Evolutionary conservation across 2,329 filamentous ascomycete species (phyloP).

Genomic region (Colletotrichum gloeosporioides): DNA sequence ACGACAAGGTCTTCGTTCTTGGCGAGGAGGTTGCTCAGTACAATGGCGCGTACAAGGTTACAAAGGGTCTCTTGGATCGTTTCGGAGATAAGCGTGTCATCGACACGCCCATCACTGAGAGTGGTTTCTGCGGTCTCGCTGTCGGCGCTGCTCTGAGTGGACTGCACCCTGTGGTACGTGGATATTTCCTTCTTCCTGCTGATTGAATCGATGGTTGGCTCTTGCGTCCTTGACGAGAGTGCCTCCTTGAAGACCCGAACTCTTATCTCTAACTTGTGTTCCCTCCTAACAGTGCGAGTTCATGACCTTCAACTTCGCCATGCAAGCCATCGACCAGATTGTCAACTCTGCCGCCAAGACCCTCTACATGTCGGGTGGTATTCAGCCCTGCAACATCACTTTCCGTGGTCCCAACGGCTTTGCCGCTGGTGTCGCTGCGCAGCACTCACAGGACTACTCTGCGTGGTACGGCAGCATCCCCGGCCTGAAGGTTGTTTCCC

Average conservation of each 20-base stretch:
- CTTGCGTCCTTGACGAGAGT: background rate
- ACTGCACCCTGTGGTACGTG: constrained; percentile 87
- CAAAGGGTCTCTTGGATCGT: constrained; percentile 94
- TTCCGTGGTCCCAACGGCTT: constrained; percentile 99
- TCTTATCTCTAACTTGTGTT: background rate
- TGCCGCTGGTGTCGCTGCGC: constrained; percentile 90
- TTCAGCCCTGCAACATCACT: constrained; percentile 99
- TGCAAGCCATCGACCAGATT: constrained; percentile 99
- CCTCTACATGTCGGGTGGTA: constrained; percentile 99
- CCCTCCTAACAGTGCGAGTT: constrained; percentile 79
- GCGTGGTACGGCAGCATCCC: constrained; percentile 99
- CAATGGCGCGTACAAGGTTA: constrained; percentile 99
- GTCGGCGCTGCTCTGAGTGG: constrained; percentile 95
- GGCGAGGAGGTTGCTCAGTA: constrained; percentile 99
- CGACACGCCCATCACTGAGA: constrained; percentile 98
- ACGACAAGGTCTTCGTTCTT: constrained; percentile 93
- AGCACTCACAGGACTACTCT: constrained; percentile 99
- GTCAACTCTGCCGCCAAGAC: constrained; percentile 99
- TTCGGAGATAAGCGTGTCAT: constrained; percentile 98
- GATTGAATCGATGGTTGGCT: background rate
- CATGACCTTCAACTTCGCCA: constrained; percentile 99
- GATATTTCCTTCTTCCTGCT: background rate
- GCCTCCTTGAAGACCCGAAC: background rate
- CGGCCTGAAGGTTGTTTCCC: constrained; percentile 93
- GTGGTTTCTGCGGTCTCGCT: constrained; percentile 91